Percentiles rank a stretch among this genome's conserved stretches.
Conservation (phyloP, 257 asterid genomes). For the Capsicum pubescens region DNA sequence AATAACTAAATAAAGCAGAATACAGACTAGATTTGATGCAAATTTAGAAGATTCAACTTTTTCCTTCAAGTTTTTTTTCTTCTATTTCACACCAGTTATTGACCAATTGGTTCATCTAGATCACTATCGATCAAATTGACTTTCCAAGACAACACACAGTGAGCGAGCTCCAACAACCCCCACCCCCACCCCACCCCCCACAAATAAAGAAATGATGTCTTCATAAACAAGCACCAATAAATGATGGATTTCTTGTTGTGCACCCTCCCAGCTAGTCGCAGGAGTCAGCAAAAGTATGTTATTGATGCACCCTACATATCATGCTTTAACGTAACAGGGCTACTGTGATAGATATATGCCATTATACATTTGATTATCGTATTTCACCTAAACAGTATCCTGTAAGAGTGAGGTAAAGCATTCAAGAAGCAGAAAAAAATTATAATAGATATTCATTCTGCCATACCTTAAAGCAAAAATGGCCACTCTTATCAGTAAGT, state of each 20-base stretch:
- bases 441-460: slow-evolving; percentile 5
- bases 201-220: not conserved
- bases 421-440: slow-evolving; percentile 27
- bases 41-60: not conserved
- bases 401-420: not conserved
- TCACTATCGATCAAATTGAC: not conserved
- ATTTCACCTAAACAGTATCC: not conserved
- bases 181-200: too few species aligned
- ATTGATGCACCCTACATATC: not conserved
- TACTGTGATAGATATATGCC: not conserved
- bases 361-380: slow-evolving; percentile 16
- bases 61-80: not conserved
- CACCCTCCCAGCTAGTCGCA: not conserved
- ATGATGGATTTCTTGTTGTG: not conserved
- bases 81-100: not conserved
- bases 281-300: not conserved
- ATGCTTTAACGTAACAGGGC: not conserved
- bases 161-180: not conserved
- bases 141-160: not conserved
- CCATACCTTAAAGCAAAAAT: slow-evolving; percentile 89
- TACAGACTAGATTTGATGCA: not conserved
- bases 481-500: slow-evolving; percentile 71
- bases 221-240: not conserved
- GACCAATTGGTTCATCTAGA: not conserved
- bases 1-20: not conserved